phyloP scores from a whole-genome alignment of 2,329 filamentous ascomycete species.

The Cercospora sojina region DNA sequence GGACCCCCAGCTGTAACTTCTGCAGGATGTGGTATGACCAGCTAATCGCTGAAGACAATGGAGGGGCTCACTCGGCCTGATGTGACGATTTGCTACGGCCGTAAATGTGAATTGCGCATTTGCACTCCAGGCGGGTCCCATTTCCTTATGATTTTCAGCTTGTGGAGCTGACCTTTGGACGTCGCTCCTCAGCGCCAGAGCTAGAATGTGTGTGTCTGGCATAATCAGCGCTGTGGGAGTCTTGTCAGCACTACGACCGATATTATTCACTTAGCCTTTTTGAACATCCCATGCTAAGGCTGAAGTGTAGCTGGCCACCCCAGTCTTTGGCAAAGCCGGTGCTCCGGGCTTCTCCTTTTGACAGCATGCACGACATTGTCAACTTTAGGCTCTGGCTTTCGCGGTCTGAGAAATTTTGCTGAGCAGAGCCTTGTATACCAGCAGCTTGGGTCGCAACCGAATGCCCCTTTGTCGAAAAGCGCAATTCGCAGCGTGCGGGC shows the following conservation, averaged over 20 bases:
- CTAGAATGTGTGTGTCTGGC: background rate
- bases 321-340: background rate
- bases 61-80: background rate
- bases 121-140: background rate
- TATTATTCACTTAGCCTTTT: background rate
- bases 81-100: background rate
- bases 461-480: background rate
- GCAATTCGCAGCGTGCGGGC: background rate
- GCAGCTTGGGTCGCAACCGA: background rate
- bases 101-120: background rate
- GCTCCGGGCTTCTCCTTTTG: background rate
- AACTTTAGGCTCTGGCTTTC: background rate
- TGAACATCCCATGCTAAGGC: background rate
- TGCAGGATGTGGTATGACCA: background rate
- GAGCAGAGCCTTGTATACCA: background rate
- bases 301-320: background rate
- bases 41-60: background rate
- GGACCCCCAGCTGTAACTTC: background rate
- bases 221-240: background rate
- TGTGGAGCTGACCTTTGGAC: background rate
- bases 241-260: background rate
- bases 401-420: background rate
- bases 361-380: background rate
- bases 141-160: background rate
- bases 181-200: background rate